phyloP scores from a whole-genome alignment of 1,284 basidiomycete species.

The Pseudozyma tsukubaensis region DNA sequence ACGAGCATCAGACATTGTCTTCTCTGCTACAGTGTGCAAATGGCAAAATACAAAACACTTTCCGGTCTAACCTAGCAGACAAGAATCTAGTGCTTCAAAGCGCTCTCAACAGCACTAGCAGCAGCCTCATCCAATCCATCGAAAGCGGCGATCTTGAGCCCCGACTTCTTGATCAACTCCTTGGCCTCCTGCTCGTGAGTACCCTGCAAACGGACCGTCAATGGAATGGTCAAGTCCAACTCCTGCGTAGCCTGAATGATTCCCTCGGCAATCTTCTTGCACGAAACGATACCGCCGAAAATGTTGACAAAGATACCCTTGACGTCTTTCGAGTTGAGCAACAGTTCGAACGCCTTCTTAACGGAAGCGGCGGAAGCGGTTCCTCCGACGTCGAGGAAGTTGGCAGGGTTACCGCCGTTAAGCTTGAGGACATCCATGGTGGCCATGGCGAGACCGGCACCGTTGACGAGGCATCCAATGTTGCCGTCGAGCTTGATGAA shows the following conservation, averaged over 20 bases:
- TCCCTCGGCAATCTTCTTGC: constrained; percentile 80
- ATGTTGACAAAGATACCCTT: constrained; percentile 98
- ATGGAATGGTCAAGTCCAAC: constrained; percentile 83
- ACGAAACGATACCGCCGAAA: constrained; percentile 89
- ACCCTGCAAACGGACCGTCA: constrained; percentile 94
- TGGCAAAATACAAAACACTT: not conserved
- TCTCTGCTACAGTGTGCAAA: too few relatives aligned
- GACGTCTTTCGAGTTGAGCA: constrained; percentile 88
- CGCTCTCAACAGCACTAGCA: constrained; percentile 53
- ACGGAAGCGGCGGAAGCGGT: constrained; percentile 98
- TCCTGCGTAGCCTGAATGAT: constrained; percentile 98
- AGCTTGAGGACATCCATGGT: constrained; percentile 98
- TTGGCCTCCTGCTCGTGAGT: constrained; percentile 97
- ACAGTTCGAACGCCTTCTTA: constrained; percentile 98
- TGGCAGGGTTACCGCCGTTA: constrained; percentile 80
- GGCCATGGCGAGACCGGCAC: constrained; percentile 98
- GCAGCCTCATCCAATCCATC: constrained; percentile 53
- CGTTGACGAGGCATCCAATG: constrained; percentile 98
- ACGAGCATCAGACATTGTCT: too few relatives aligned
- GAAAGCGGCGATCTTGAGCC: constrained; percentile 75
- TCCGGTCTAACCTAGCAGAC: not conserved
- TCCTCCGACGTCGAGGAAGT: constrained; percentile 98
- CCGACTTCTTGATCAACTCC: constrained; percentile 79
- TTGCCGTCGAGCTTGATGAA: constrained; percentile 99
- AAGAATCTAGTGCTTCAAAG: constrained; percentile 36